A percentile compares a stretch with the other conserved stretches of the same genome.
Conservation (phyloP, 768 basidiomycete genomes). For the Leccinum variicolor region DNA sequence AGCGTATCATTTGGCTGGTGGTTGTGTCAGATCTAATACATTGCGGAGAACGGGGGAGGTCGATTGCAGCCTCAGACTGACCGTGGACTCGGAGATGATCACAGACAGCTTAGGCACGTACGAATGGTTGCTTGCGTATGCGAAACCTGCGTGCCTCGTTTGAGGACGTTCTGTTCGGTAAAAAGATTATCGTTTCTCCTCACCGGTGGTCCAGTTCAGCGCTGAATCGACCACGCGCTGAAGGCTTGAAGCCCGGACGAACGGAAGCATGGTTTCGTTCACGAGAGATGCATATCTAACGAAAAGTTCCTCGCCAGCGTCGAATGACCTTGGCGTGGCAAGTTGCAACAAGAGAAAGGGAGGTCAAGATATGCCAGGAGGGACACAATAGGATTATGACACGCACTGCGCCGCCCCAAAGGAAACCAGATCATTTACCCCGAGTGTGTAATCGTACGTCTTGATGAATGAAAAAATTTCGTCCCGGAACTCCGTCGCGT, state of each 20-base stretch:
- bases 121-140: constrained; percentile 42
- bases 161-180: neutral
- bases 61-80: constrained; percentile 23
- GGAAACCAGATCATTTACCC: constrained; percentile 53
- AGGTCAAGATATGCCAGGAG: constrained; percentile 32
- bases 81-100: constrained; percentile 50
- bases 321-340: constrained; percentile 36
- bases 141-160: constrained; percentile 32
- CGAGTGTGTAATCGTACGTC: constrained; percentile 55
- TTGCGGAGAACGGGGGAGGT: neutral
- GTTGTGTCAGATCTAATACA: neutral
- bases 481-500: constrained; percentile 42
- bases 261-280: constrained; percentile 42
- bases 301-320: constrained; percentile 48
- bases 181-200: neutral
- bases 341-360: neutral
- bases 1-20: constrained; percentile 60
- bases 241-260: constrained; percentile 44
- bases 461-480: constrained; percentile 48
- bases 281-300: constrained; percentile 51
- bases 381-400: constrained; percentile 43
- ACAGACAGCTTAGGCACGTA: constrained; percentile 49
- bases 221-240: constrained; percentile 62
- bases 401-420: constrained; percentile 65
- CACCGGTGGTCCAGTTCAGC: constrained; percentile 63